A percentile compares a stretch with the other conserved stretches of the same genome.
Conservation (phyloP, 306 rosid species). For the Gastrolobium villosum region DNA sequence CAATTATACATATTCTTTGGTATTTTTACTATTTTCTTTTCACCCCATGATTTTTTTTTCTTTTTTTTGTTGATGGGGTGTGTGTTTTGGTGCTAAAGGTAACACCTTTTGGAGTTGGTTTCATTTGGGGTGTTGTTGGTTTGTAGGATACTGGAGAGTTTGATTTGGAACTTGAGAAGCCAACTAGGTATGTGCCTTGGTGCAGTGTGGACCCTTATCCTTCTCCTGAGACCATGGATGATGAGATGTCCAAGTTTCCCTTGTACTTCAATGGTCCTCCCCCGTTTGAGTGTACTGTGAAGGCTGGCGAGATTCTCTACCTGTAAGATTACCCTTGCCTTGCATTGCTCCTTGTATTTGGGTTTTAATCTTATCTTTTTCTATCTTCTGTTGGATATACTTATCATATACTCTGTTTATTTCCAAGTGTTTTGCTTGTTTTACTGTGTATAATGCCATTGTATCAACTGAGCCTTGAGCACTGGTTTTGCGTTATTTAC, state of each 20-base stretch:
- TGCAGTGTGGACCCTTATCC: constrained; percentile 85
- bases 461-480: not conserved
- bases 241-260: constrained; percentile 64
- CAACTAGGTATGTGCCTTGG: constrained; percentile 79
- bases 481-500: not conserved
- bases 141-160: constrained; percentile 68
- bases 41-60: not conserved
- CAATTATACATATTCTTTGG: constrained; percentile 64
- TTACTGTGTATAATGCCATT: not conserved
- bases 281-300: constrained; percentile 72
- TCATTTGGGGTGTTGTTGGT: constrained; percentile 26
- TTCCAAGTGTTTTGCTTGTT: not conserved
- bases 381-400: constrained; percentile 24
- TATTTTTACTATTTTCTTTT: constrained; percentile 1
- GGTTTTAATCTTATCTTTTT: constrained; percentile 2
- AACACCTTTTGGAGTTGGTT: constrained; percentile 22
- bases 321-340: constrained; percentile 57
- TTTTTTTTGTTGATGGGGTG: not conserved
- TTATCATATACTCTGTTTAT: constrained; percentile 14
- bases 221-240: constrained; percentile 53
- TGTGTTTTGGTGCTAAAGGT: not conserved
- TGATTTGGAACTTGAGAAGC: constrained; percentile 70
- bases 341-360: not conserved
- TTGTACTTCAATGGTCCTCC: constrained; percentile 72
- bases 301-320: constrained; percentile 90